Conservation (phyloP, 129 eudicot genomes). For the Centella asiatica region DNA sequence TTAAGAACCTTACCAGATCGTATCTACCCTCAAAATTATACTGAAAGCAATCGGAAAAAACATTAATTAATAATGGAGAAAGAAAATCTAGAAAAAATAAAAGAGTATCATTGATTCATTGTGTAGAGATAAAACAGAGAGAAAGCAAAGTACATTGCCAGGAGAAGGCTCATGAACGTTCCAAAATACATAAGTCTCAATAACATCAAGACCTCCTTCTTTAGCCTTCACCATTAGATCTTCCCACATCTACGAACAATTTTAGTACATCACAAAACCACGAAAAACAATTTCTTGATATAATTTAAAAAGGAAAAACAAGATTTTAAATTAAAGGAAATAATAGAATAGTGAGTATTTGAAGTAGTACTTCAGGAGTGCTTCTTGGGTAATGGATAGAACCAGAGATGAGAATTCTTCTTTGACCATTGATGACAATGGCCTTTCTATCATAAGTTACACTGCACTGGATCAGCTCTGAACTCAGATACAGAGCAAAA, state of each 20-base stretch:
- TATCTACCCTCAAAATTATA: slow-evolving; percentile 80
- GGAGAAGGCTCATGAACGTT: slow-evolving; percentile 94
- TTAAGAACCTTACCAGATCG: slow-evolving; percentile 69
- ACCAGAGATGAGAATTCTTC: slow-evolving; percentile 82
- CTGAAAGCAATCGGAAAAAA: slow-evolving; percentile 19
- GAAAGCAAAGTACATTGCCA: slow-evolving; percentile 52
- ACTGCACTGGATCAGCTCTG: slow-evolving; percentile 33
- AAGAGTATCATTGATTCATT: neutral
- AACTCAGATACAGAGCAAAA: slow-evolving; percentile 28
- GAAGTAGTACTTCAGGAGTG: slow-evolving; percentile 71
- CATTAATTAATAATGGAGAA: neutral
- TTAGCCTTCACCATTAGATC: slow-evolving; percentile 87
- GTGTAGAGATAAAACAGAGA: neutral
- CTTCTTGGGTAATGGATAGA: slow-evolving; percentile 95
- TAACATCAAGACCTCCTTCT: slow-evolving; percentile 90
- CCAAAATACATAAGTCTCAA: slow-evolving; percentile 96
- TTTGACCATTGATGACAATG: slow-evolving; percentile 71
- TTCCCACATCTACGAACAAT: slow-evolving; percentile 78
- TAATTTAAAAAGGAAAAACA: slow-evolving; percentile 26
- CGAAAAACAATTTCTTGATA: slow-evolving; percentile 11
- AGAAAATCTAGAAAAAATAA: neutral
- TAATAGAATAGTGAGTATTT: neutral
- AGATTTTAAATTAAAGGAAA: neutral
- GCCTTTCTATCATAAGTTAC: slow-evolving; percentile 86
- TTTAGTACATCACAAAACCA: neutral